Percentiles rank a stretch among this genome's conserved stretches.
phyloP scores from a whole-genome alignment of 768 basidiomycete species.

The Mycena sanguinolenta region DNA sequence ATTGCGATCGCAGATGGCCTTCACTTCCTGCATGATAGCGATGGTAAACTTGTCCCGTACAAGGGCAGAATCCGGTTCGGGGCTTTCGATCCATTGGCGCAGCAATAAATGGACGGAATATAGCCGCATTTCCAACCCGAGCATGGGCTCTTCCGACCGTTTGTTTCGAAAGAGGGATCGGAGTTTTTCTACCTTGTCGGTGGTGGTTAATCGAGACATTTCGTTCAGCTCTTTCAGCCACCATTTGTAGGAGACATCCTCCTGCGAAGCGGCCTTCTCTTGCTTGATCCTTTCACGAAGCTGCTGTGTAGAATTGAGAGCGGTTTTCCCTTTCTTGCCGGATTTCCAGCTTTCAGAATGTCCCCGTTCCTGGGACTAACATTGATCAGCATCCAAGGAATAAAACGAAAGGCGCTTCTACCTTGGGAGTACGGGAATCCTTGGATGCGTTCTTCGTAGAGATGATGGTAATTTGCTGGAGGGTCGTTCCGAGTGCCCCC shows the following conservation, averaged over 20 bases:
- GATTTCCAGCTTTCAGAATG: neutral
- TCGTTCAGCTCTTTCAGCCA: constrained; percentile 62
- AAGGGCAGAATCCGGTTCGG: constrained; percentile 49
- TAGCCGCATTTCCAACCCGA: constrained; percentile 65
- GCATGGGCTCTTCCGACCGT: constrained; percentile 54
- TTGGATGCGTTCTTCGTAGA: constrained; percentile 42
- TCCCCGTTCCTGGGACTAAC: constrained; percentile 11
- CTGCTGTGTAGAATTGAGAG: constrained; percentile 46
- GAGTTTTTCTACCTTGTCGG: constrained; percentile 50
- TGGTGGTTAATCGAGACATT: constrained; percentile 49
- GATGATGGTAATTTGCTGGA: constrained; percentile 68
- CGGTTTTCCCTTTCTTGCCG: constrained; percentile 18
- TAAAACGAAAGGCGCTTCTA: neutral
- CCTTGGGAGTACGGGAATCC: constrained; percentile 5
- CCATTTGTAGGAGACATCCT: constrained; percentile 61
- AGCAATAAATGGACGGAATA: constrained; percentile 68
- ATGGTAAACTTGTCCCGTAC: constrained; percentile 63
- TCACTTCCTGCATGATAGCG: constrained; percentile 61
- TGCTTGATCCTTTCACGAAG: constrained; percentile 59
- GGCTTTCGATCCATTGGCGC: constrained; percentile 64
- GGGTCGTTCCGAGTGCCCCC: constrained; percentile 67
- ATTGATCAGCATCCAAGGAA: neutral
- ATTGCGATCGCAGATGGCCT: constrained; percentile 55
- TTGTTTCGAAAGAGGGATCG: constrained; percentile 60
- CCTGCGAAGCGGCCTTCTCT: constrained; percentile 58